Conservation (phyloP, 306 rosid species). For the Albizia julibrissin region DNA sequence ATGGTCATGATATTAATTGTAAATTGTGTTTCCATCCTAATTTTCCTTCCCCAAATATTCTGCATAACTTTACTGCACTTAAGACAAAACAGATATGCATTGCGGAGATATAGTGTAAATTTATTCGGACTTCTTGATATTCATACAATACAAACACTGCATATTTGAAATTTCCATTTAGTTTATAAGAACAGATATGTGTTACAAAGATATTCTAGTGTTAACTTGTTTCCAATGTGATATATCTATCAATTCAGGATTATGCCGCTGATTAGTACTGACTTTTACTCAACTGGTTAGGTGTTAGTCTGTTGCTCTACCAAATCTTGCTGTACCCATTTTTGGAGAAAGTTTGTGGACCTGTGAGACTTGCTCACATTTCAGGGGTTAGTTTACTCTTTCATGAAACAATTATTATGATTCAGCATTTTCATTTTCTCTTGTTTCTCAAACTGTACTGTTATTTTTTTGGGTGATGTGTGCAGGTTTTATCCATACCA, state of each 20-base stretch:
- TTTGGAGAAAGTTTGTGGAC: conserved; percentile 58
- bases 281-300: conserved; percentile 36
- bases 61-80: too few species aligned
- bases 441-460: background rate
- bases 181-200: too few species aligned
- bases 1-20: background rate
- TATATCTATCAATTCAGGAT: background rate
- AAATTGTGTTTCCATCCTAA: too few species aligned
- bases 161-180: too few species aligned
- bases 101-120: too few species aligned
- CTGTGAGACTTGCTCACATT: conserved; percentile 43
- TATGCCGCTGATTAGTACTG: background rate
- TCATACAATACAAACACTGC: too few species aligned
- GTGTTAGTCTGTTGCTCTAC: conserved; percentile 57
- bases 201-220: background rate
- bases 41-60: too few species aligned
- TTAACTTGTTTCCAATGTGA: background rate
- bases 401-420: background rate
- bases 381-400: conserved; percentile 54
- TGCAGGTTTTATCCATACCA: conserved; percentile 68
- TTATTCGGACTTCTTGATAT: too few species aligned
- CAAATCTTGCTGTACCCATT: conserved; percentile 54
- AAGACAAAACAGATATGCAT: background rate
- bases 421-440: background rate
- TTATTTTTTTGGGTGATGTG: background rate